A percentile compares a stretch with the other conserved stretches of the same genome.
These are phyloP conservation scores for Saururus chinensis DNA, from an alignment of 164 flowering plant genomes.

Conservation along the genomic window DNA sequence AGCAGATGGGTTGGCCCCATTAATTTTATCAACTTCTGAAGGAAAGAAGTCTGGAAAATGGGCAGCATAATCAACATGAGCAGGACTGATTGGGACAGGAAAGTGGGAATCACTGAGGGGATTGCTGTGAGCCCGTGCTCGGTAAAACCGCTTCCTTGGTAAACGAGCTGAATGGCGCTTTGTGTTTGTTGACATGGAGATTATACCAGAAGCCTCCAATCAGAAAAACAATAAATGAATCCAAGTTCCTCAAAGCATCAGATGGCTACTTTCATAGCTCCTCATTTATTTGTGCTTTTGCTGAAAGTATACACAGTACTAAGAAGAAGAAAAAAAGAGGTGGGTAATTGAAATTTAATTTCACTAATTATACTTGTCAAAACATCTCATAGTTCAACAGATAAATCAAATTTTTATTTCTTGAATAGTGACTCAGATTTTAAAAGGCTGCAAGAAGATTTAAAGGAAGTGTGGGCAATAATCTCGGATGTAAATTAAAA, in stretches of 20 bases:
- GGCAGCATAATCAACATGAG: constrained; percentile 47
- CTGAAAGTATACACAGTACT: too few species aligned
- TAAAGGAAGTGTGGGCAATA: too few species aligned
- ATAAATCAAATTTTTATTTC: too few species aligned
- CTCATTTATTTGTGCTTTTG: too few species aligned
- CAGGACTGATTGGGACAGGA: constrained; percentile 68
- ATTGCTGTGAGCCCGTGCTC: constrained; percentile 94
- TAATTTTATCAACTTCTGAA: constrained; percentile 8
- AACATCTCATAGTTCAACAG: too few species aligned
- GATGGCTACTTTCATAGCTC: not conserved
- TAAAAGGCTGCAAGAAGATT: too few species aligned
- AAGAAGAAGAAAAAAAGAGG: too few species aligned
- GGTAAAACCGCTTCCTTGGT: constrained; percentile 87
- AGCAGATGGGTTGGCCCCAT: not conserved
- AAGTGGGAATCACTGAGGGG: constrained; percentile 94
- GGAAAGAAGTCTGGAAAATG: constrained; percentile 61
- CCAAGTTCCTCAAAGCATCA: not conserved
- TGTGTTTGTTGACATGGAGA: constrained; percentile 28
- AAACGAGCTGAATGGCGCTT: constrained; percentile 33
- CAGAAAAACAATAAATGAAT: not conserved
- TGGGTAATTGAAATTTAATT: too few species aligned
- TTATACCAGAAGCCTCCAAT: not conserved
- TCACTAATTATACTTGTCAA: too few species aligned
- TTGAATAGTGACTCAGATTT: too few species aligned
- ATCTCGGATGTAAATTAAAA: too few species aligned